Conservation (phyloP, 2,329 filamentous ascomycete species). For the Fonsecaea pedrosoi region DNA sequence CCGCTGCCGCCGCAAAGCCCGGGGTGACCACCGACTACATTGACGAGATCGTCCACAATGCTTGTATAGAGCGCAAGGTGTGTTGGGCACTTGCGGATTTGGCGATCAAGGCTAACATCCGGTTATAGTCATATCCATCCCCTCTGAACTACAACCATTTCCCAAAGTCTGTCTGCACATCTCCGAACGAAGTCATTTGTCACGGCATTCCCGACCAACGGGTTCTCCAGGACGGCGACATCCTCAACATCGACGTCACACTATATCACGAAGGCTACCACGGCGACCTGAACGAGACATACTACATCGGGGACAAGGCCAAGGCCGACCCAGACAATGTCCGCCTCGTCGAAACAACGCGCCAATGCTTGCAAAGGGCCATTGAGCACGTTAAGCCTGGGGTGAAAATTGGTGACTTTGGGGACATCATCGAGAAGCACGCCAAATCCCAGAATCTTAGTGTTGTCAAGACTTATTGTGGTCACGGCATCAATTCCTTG, state of each 20-base stretch:
- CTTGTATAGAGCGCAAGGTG: conserved; percentile 90
- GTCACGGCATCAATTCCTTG: conserved; percentile 89
- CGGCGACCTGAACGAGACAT: conserved; percentile 96
- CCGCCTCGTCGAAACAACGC: conserved; percentile 85
- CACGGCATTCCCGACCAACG: conserved; percentile 96
- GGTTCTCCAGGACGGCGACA: conserved; percentile 86
- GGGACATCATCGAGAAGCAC: conserved; percentile 93
- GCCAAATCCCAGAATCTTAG: conserved; percentile 85
- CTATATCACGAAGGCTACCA: conserved; percentile 95
- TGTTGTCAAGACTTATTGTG: conserved; percentile 94
- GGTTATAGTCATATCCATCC: conserved; percentile 83
- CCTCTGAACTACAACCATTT: conserved; percentile 95
- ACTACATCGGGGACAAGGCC: conserved; percentile 92
- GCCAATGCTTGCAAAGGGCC: conserved; percentile 87
- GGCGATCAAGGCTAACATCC: conserved; percentile 22
- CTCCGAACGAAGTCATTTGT: conserved; percentile 95
- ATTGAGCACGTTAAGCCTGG: conserved; percentile 94
- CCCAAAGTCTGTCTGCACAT: conserved; percentile 97
- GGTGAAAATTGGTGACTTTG: conserved; percentile 88
- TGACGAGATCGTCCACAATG: conserved; percentile 93
- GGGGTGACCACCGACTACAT: conserved; percentile 96
- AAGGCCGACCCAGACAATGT: conserved; percentile 83
- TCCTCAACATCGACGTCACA: conserved; percentile 95
- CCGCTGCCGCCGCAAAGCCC: conserved; percentile 81
- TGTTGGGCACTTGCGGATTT: conserved; percentile 45